Evolutionary conservation across 805 yeast genomes (phyloP), one percentile per base, ranked within the genome.

Genomic region (Blastobotrys muscicola): DNA sequence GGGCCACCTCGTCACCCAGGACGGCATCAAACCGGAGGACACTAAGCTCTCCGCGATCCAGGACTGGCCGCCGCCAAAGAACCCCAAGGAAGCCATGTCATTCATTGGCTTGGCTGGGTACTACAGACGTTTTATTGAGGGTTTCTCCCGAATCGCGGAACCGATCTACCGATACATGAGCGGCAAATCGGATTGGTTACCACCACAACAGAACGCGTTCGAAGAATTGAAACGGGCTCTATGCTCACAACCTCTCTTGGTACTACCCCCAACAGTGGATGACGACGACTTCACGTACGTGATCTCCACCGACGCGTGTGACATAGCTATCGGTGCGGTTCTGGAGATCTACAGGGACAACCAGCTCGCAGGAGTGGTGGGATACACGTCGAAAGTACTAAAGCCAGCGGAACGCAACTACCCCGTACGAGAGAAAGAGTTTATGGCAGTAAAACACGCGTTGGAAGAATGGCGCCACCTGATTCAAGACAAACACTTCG

Each of bases 381-480:
- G 14, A 8, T 32, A 32, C 12, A n/a, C 12, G 14, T 32, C 34
- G 8, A 32, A 32, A 15, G 29, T 30, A 30, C 31, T 45, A 3
- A 11, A 39, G 8, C 9, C 10, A 6, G 33, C 45, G 4, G 46
- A 46, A 33, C 31, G 29, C 33, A 44, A 44, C 12, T 45, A 45
- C 16, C 36, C 48, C 14, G 40, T 37, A 7, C 38, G 45, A 8
- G 49, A 45, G n/a, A 45, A 45, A 16, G 49, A 45, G 29, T 39
- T 42, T 41, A n/a, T 45, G 3, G 48, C 48, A 6, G 38, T 45
- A 8, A 26, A 45, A 5, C 32, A 36, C 5, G 47, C 48, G 3
- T 34, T 45, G 11, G 39, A 32, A 31, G 15, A 42, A 12, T 45
- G 46, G 44, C 20, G 45, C 4, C 41, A 43, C 12, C 37, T 15